Evolutionary conservation across 2,329 filamentous ascomycete genomes (phyloP).

Genomic region (Chaetomium olivaceum): DNA sequence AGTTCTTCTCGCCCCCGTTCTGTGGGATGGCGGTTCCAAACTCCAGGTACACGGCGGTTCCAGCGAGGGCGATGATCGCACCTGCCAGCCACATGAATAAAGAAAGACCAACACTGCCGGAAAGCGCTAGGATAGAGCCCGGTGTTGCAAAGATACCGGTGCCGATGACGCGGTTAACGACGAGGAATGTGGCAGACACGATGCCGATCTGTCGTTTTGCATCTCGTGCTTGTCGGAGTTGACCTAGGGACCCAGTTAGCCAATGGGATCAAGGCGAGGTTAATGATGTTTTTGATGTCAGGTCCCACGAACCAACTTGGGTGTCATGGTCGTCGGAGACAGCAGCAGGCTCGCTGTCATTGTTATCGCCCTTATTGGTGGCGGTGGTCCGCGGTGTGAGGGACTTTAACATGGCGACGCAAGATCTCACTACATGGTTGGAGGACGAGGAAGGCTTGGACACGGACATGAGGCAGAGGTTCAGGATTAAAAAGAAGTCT

Average conservation of each 20-base stretch:
- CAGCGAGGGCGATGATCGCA: slow-evolving; percentile 61
- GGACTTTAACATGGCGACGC: slow-evolving; percentile 17
- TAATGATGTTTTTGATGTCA: neutral
- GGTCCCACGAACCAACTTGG: slow-evolving; percentile 18
- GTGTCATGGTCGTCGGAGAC: slow-evolving; percentile 4
- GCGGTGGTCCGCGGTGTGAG: neutral
- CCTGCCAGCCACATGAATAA: slow-evolving; percentile 65
- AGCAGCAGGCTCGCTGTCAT: neutral
- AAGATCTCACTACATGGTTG: neutral
- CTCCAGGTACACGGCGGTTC: slow-evolving; percentile 66
- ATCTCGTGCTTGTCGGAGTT: slow-evolving; percentile 45
- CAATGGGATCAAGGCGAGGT: neutral
- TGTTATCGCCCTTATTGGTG: neutral
- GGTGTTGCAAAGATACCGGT: slow-evolving; percentile 69
- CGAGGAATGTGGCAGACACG: slow-evolving; percentile 57
- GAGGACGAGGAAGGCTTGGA: neutral
- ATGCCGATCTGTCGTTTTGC: slow-evolving; percentile 58
- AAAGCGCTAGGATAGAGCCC: slow-evolving; percentile 55
- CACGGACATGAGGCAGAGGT: neutral
- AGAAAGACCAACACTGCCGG: slow-evolving; percentile 62
- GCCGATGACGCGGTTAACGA: slow-evolving; percentile 67
- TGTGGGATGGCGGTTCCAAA: slow-evolving; percentile 65
- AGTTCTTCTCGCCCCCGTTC: slow-evolving; percentile 68
- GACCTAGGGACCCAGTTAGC: slow-evolving; percentile 28
- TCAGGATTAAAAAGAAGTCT: neutral